Base-by-base conservation (phyloP, 352 stramenopile species). In the Phytophthora hibernalis region DNA sequence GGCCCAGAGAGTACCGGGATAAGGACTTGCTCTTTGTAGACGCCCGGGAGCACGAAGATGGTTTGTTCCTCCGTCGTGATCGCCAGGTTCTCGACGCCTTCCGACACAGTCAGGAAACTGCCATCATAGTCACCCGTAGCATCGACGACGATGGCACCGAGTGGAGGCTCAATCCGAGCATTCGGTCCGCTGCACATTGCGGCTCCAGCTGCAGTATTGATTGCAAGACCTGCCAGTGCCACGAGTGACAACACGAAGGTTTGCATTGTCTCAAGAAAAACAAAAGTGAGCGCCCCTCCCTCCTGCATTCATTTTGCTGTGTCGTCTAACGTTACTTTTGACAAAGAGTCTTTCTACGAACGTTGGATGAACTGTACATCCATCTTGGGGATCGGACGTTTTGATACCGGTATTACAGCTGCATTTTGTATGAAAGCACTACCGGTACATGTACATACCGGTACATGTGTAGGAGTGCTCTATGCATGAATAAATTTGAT, bases 121-220 rank as follows among this genome's bases (percentile, higher is more conserved):
- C 48, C 57, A 1, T 22, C 18, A 24, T 54, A 47, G 2, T 13
- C 24, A 21, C 57, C 57, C n/a, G 57, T 33, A 18, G 24, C 35
- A 50, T 65, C 57, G 42, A 59, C 57, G n/a, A 65, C 57, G n/a
- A 59, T 43, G 4, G 57, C 37, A 24, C 56, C 35, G 15, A 28
- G 13, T 7, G 56, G 45, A 26, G 56, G 56, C 1, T 50, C 7
- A 6, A 45, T 44, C 2, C 56, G 50, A 37, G 56, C 22, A 18
- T 57, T 64, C 2, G 35, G 35, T 42, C 35, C 35, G 15, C 35
- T 42, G 15, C 35, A 42, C 5, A 2, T 37, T 37, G 2, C 15
- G 35, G 6, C 35, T 5, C 15, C 35, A 18, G 35, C 35, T 18
- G 4, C 35, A 42, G 35, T 20, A 42, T 18, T 42, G 35, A 42